Base-by-base conservation (phyloP, 2,329 filamentous ascomycete genomes). In the Pezicula carpinea region DNA sequence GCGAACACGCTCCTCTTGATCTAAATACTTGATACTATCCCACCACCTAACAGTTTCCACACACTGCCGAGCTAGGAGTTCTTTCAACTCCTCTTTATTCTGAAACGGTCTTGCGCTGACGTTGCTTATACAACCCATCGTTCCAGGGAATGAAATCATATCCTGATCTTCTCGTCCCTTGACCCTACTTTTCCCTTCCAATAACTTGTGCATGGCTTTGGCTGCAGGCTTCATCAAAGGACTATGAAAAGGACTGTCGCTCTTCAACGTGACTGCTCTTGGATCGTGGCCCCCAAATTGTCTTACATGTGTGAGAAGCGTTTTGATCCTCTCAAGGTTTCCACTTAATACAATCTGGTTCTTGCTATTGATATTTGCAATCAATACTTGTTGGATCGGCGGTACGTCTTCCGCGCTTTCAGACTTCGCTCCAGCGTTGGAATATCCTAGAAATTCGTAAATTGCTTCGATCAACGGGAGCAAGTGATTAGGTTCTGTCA, bases 11-110 rank as follows among this genome's bases (percentile, higher is more conserved):
- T 85, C 79, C 59, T 93, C 82, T 63, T 93, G 83, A 64, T 96
- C 89, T 42, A 96, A 71, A 61, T 95, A 96, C 55, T 82, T 83
- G 59, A 97, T 91, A 59, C 88, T 93, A 57, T 95, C 89, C 83
- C 91, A 96, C 92, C 92, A 97, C 49, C 80, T 77, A 35, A 97
- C 89, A 23, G 91, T 96, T 69, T 96, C 89, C n/a, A 93, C 82
- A 52, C 87, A 91, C 61, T 90, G 86, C 41, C 88, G 72, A 1
- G 90, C 84, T 42, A 96, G 71, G 39, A 95, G 69, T 53, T 95
- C 83, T 63, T 88, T 88, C 26, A 96, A 71, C 53, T 95, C 80
- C 34, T 81, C 80, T 57, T 80, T 82, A 54, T 79, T 87, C 53
- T 72, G 65, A 56, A 96, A 95, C 1, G 90, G 90, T 45, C 82